Base-by-base conservation (phyloP, 2,329 filamentous ascomycete species). In the Didymella sp. region DNA sequence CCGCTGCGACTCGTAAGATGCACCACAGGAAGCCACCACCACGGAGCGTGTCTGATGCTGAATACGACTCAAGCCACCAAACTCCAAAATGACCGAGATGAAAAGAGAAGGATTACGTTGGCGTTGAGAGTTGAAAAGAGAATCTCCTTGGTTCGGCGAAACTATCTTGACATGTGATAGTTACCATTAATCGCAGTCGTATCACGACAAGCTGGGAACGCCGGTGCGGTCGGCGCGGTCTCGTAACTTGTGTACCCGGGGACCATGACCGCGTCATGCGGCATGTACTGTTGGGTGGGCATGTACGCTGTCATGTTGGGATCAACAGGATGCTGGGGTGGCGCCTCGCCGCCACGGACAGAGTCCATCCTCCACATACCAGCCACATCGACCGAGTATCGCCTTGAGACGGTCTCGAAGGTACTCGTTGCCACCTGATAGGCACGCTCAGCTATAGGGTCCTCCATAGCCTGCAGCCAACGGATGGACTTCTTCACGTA, bases 381-480 rank as follows among this genome's bases (percentile, higher is more conserved):
- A 19, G 61, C 51, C 2, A 48, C 31, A 13, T 59, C 42, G n/a
- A 70, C 30, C 0, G 49, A 57, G 11, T 66, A 59, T 27, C 62
- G 63, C n/a, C 58, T 60, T 11, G 42, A 47, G 2, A 70, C 61
- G 8, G 53, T 41, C 27, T 67, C 54, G 30, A 71, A 64, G 17
- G 59, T 64, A 2, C 46, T 53, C 8, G 68, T 45, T 25, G 66
- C 65, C 6, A 72, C 53, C 9, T 51, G 51, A 40, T 63, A 68
- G 1, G 70, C 72, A 28, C 66, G 64, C 30, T 58, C 58, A n/a
- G 70, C 68, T 11, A 69, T 51, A 2, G 69, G 60, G 46, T 70
- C 66, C 3, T 72, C 68, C 69, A 78, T 73, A 17, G 44, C 59
- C 11, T 68, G 62, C 22, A 79, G 57, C 74, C 75, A 78, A 5